A percentile compares a stretch with the other conserved stretches of the same genome.
Conservation (phyloP, 2,329 filamentous ascomycete species). For the Pochonia chlamydosporia region DNA sequence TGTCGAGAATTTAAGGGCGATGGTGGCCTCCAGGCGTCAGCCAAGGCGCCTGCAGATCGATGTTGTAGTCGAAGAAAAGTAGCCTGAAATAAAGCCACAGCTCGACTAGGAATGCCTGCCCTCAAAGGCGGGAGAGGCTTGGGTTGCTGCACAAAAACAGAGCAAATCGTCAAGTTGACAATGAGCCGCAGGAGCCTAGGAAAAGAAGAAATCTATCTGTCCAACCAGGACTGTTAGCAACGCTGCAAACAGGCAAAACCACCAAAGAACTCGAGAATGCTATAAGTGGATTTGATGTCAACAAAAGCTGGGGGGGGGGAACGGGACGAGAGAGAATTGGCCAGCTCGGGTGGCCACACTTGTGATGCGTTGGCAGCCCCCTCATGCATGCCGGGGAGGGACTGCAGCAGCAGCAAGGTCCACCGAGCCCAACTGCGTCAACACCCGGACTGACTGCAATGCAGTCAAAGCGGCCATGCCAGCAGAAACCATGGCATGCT, state of each 20-base stretch:
- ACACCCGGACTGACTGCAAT: constrained; percentile 11
- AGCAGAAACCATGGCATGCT: constrained; percentile 7
- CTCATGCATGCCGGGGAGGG: constrained; percentile 51
- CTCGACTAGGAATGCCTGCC: neutral
- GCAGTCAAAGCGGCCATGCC: constrained; percentile 11
- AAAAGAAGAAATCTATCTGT: neutral
- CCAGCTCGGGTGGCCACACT: constrained; percentile 24
- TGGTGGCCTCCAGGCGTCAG: constrained; percentile 42
- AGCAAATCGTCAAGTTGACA: neutral
- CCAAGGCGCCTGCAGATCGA: constrained; percentile 56
- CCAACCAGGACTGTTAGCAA: neutral
- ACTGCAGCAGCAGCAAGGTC: constrained; percentile 34
- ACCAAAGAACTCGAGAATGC: neutral
- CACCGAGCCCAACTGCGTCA: constrained; percentile 12
- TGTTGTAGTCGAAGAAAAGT: constrained; percentile 24
- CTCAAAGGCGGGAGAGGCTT: neutral
- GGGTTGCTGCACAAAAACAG: neutral
- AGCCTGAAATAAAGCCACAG: neutral
- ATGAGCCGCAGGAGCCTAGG: neutral
- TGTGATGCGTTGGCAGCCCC: constrained; percentile 33
- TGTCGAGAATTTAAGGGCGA: constrained; percentile 12
- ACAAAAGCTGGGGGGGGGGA: constrained; percentile 5
- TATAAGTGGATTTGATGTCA: neutral
- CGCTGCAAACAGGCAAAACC: neutral
- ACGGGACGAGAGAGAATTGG: constrained; percentile 16